phyloP scores from a whole-genome alignment of 2,329 filamentous ascomycete genomes.

The Dactylellina drechsleri region DNA sequence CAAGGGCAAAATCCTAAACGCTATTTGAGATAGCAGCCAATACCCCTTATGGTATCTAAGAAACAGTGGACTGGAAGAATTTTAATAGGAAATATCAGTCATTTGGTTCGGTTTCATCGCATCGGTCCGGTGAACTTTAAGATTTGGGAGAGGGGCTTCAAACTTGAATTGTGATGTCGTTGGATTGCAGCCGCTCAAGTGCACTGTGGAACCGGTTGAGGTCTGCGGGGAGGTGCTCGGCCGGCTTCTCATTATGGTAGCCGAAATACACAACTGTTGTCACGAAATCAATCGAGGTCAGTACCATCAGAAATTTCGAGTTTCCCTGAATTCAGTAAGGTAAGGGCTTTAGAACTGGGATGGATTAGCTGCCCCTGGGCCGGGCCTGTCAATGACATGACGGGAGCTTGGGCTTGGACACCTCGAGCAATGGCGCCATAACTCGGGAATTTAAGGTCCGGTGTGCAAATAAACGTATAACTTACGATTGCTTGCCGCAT shows the following conservation, averaged over 20 bases:
- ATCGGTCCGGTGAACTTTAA: neutral
- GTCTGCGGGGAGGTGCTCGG: slow-evolving; percentile 31
- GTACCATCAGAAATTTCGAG: neutral
- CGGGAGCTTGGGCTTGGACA: neutral
- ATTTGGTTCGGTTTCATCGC: neutral
- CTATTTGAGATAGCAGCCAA: no score
- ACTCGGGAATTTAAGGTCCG: neutral
- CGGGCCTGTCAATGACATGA: no score
- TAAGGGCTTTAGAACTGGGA: no score
- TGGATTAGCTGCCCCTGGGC: no score
- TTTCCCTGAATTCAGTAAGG: no score
- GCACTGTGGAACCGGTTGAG: slow-evolving; percentile 26
- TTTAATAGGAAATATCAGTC: slow-evolving; percentile 7
- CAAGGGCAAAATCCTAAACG: no score
- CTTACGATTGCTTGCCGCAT: slow-evolving; percentile 6
- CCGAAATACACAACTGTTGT: slow-evolving; percentile 44
- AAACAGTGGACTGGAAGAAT: slow-evolving; percentile 1
- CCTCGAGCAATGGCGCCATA: neutral
- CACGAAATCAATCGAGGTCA: neutral
- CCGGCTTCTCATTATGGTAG: slow-evolving; percentile 33
- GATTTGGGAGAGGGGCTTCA: slow-evolving; percentile 10
- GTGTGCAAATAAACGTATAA: neutral
- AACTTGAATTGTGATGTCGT: slow-evolving; percentile 30
- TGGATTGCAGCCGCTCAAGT: slow-evolving; percentile 31
- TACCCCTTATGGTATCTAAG: no score